phyloP scores from a whole-genome alignment of 257 asterid species.

The Echites panduratus region DNA sequence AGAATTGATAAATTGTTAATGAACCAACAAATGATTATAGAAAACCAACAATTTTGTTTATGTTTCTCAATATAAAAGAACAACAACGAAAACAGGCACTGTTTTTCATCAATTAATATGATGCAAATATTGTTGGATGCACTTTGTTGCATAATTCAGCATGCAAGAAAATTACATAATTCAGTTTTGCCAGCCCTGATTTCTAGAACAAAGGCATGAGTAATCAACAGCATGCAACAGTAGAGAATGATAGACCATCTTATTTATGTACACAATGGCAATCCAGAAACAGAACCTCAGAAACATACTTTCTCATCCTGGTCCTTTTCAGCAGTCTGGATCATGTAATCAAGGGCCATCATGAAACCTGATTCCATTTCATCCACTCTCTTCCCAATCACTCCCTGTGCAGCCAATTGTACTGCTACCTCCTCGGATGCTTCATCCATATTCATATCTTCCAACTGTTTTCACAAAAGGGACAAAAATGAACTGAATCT shows the following conservation, averaged over 20 bases:
- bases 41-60: too few relatives aligned
- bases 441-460: slow-evolving; percentile 94
- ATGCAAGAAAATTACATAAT: not conserved
- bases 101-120: not conserved
- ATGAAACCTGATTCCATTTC: slow-evolving; percentile 92
- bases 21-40: too few relatives aligned
- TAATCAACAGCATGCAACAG: slow-evolving; percentile 8
- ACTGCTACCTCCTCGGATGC: slow-evolving; percentile 87
- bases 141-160: not conserved
- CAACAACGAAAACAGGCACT: not conserved
- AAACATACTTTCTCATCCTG: slow-evolving; percentile 66
- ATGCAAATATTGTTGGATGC: not conserved
- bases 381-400: slow-evolving; percentile 96
- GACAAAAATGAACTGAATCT: slow-evolving; percentile 2
- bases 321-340: slow-evolving; percentile 78
- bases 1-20: slow-evolving; percentile 14
- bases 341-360: slow-evolving; percentile 98
- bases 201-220: not conserved
- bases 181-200: not conserved
- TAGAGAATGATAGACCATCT: not conserved
- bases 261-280: not conserved
- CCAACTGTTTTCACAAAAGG: slow-evolving; percentile 47
- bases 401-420: slow-evolving; percentile 94
- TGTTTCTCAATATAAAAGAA: too few relatives aligned
- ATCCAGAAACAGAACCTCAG: not conserved